phyloP scores from a whole-genome alignment of 2,329 filamentous ascomycete species.

The Exophiala xenobiotica region DNA sequence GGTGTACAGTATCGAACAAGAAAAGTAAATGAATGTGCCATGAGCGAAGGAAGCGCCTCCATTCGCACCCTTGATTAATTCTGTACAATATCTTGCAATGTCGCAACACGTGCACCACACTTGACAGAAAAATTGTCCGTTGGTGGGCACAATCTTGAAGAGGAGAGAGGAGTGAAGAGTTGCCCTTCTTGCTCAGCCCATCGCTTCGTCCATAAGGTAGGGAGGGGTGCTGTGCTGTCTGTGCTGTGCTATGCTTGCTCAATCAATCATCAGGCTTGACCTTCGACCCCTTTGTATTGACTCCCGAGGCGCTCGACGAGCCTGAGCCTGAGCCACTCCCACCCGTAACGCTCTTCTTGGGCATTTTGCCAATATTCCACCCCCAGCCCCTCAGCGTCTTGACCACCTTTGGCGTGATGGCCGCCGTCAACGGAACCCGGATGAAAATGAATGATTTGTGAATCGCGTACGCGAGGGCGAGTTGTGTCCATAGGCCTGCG shows the following conservation, averaged over 20 bases:
- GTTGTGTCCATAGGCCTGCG: slow-evolving; percentile 72
- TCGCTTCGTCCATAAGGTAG: no score
- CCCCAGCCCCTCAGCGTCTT: slow-evolving; percentile 84
- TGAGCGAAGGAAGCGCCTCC: no score
- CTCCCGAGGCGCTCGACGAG: slow-evolving; percentile 13
- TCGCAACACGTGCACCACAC: no score
- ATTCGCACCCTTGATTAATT: no score
- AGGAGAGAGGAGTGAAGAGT: slow-evolving; percentile 6
- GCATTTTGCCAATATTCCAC: slow-evolving; percentile 84
- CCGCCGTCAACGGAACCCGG: slow-evolving; percentile 87
- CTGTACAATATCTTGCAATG: no score
- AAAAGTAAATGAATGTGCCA: no score
- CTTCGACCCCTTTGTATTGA: slow-evolving; percentile 29
- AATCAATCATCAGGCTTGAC: slow-evolving; percentile 31
- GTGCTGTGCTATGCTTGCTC: no score
- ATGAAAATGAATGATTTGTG: slow-evolving; percentile 98
- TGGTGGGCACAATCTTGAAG: background rate
- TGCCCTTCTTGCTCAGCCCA: no score
- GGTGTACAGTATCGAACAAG: slow-evolving; percentile 13
- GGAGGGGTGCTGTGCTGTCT: no score
- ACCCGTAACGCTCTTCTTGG: slow-evolving; percentile 30
- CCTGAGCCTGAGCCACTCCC: slow-evolving; percentile 36
- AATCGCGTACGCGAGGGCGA: slow-evolving; percentile 91
- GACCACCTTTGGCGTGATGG: slow-evolving; percentile 91
- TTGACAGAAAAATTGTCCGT: background rate